Evolutionary conservation across 1,139 yeast species (phyloP), one percentile per base, ranked within the genome.

Genomic region (Debaryomycetaceae sp.): DNA sequence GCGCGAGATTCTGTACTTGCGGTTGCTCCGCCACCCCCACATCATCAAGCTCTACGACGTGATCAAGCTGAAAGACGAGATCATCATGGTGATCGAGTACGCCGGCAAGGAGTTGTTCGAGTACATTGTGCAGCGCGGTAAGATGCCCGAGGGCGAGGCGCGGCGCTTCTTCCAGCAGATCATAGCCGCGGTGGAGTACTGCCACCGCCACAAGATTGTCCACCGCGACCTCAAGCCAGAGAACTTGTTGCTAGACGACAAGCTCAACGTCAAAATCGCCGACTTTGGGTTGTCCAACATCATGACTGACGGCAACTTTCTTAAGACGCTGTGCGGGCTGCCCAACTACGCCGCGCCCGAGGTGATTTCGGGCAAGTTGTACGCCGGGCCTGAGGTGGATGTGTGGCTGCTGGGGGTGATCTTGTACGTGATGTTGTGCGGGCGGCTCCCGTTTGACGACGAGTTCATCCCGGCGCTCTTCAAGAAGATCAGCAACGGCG

Each of bases 381-480:
- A 91, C 50, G 98, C 97, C 2, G 98, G 98, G 4, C 97, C 97
- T 2, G 98, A 91, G 59, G 98, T 91, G 30, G 98, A 93, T 56
- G 97, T 93, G 32, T 93, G 99, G 99, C 84, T 95, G 0, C 83
- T 95, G 46, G 98, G 99, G 46, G 97, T 93, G 30, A 91, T 93
- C 34, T 68, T 91, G 38, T 91, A 89, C 48, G 98, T 93, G 29
- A 88, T 91, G 96, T 71, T 91, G 34, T 91, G 97, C 61, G 97
- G 99, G 23, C 72, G 97, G 50, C 71, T 93, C 44, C 99, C 99
- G 9, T 93, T 93, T 57, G 98, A 91, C 58, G 98, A 91, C 55
- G 98, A 91, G 49, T 85, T 89, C 52, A 91, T 91, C 36, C 99
- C 99, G 4, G 95, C 94, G 2, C 67, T 91, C 42, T 91, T 93